phyloP scores from a whole-genome alignment of 805 yeast species.

The Danielia oregonensis region DNA sequence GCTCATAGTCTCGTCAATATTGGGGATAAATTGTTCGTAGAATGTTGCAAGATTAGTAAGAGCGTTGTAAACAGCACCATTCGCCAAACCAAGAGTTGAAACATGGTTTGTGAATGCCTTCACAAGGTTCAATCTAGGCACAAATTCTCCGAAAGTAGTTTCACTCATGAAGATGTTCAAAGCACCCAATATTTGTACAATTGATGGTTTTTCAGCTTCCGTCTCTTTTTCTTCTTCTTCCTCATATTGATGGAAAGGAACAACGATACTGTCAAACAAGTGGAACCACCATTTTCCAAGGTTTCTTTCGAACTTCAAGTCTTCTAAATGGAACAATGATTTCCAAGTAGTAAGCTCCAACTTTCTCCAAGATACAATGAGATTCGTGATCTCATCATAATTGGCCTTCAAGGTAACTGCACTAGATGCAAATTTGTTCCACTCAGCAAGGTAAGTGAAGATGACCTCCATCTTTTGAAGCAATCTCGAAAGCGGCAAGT shows the following conservation, averaged over 20 bases:
- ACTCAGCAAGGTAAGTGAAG: conserved; percentile 76
- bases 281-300: conserved; percentile 91
- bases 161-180: conserved; percentile 73
- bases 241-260: conserved; percentile 37
- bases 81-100: conserved; percentile 18
- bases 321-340: conserved; percentile 65
- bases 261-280: conserved; percentile 73
- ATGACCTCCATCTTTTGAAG: conserved; percentile 84
- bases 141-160: conserved; percentile 73
- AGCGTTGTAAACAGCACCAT: conserved; percentile 29
- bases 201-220: conserved; percentile 18
- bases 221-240: conserved; percentile 4
- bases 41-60: conserved; percentile 57
- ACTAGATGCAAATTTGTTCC: conserved; percentile 89
- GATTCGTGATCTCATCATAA: conserved; percentile 54
- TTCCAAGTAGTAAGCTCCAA: conserved; percentile 87
- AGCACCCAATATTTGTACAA: conserved; percentile 43
- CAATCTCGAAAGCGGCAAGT: conserved; percentile 71
- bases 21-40: conserved; percentile 60
- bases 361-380: conserved; percentile 89
- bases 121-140: conserved; percentile 54
- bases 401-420: conserved; percentile 61
- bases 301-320: conserved; percentile 38
- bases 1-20: conserved; percentile 43
- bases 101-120: conserved; percentile 59